phyloP scores from a whole-genome alignment of 2,329 filamentous ascomycete species.

The Rhexocercosporidium sp. region DNA sequence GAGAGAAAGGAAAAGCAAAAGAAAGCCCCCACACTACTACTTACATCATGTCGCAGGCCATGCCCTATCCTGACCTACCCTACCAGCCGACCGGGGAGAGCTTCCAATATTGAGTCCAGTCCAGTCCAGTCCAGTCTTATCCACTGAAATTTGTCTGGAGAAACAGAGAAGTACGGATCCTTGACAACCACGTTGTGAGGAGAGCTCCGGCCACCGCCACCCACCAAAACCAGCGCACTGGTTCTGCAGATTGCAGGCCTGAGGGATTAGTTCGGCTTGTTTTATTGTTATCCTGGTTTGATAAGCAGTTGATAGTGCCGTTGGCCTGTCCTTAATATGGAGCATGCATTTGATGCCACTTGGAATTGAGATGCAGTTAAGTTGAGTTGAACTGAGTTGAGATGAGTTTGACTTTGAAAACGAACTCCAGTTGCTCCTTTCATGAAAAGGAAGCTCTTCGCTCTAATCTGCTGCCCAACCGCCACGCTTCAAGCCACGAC shows the following conservation, averaged over 20 bases:
- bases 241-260: slow-evolving; percentile 6
- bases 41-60: slow-evolving; percentile 7
- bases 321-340: no score
- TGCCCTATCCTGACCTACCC: background rate
- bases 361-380: no score
- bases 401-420: no score
- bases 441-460: no score
- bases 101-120: background rate
- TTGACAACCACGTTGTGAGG: slow-evolving; percentile 2
- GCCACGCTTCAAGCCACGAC: no score
- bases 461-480: no score
- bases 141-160: background rate
- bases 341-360: no score
- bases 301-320: no score
- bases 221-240: slow-evolving; percentile 1
- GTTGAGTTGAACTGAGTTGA: no score
- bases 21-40: background rate
- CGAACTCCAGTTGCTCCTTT: no score
- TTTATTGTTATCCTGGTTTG: no score
- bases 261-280: background rate
- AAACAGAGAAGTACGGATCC: background rate
- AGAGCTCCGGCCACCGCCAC: background rate
- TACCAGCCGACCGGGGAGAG: background rate
- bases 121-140: background rate
- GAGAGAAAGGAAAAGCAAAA: no score